Percentiles rank a stretch among this genome's conserved stretches.
phyloP scores from a whole-genome alignment of 2,329 filamentous ascomycete genomes.

The Hypoxylon sp. region DNA sequence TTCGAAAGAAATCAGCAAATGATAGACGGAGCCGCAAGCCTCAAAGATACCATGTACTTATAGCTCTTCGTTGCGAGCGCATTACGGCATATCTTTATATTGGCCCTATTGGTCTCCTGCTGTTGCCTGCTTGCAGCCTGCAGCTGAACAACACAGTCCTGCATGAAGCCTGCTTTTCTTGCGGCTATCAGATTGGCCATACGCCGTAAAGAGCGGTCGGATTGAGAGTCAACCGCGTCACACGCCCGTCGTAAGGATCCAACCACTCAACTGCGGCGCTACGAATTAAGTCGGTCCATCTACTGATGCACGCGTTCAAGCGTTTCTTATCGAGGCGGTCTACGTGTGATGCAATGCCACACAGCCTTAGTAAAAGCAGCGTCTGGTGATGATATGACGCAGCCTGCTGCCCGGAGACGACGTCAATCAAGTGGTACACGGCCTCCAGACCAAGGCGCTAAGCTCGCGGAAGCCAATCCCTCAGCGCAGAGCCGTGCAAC shows the following conservation, averaged over 20 bases:
- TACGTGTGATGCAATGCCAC: slow-evolving; percentile 19
- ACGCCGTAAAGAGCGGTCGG: slow-evolving; percentile 2
- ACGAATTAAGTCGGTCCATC: neutral
- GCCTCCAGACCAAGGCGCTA: neutral
- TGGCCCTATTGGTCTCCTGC: slow-evolving; percentile 22
- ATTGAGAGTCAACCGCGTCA: neutral
- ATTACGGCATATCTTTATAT: slow-evolving; percentile 20
- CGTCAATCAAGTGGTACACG: neutral
- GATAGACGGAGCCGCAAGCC: slow-evolving; percentile 16
- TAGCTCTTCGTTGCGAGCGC: neutral
- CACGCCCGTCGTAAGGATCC: neutral
- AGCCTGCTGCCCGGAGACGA: neutral
- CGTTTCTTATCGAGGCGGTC: slow-evolving; percentile 16
- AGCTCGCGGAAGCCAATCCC: neutral
- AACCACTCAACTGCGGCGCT: neutral
- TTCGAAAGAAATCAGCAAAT: slow-evolving; percentile 14
- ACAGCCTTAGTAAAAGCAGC: slow-evolving; percentile 19
- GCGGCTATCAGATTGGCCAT: slow-evolving; percentile 29
- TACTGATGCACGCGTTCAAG: neutral
- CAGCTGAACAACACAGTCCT: slow-evolving; percentile 41
- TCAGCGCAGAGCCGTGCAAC: neutral
- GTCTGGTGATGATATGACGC: slow-evolving; percentile 1
- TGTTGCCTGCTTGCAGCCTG: slow-evolving; percentile 28
- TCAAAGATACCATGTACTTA: slow-evolving; percentile 6
- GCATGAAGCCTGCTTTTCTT: slow-evolving; percentile 30